phyloP scores from a whole-genome alignment of 2,329 filamentous ascomycete genomes.

The Nigrospora sphaerica region DNA sequence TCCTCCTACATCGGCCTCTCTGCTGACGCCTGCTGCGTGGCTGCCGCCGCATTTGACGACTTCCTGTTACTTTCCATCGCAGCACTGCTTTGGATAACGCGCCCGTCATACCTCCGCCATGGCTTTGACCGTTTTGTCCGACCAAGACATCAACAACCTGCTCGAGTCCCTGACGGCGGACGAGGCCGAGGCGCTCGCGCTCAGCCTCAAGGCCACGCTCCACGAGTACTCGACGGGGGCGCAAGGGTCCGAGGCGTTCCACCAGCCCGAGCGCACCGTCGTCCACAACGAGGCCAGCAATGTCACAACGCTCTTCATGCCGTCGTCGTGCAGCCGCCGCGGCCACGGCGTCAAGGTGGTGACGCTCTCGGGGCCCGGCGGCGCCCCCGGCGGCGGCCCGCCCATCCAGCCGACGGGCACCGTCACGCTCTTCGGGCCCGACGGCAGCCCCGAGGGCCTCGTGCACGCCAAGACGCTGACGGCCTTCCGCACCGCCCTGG shows the following conservation, averaged over 20 bases:
- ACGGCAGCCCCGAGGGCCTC: constrained; percentile 58
- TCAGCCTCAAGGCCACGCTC: constrained; percentile 41
- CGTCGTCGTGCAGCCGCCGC: constrained; percentile 42
- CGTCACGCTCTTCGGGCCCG: constrained; percentile 59
- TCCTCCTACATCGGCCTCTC: no score
- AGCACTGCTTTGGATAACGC: no score
- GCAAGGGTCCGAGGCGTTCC: constrained; percentile 34
- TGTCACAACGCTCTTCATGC: constrained; percentile 67
- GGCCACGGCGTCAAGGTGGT: constrained; percentile 69
- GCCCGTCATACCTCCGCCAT: constrained; percentile 24
- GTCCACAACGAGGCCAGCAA: constrained; percentile 40
- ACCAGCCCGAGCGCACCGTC: constrained; percentile 48
- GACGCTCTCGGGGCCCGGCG: constrained; percentile 44
- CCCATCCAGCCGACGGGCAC: constrained; percentile 52
- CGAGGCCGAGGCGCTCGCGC: constrained; percentile 46
- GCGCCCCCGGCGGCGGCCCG: constrained; percentile 19
- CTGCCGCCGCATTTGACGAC: no score
- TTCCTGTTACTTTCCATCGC: no score
- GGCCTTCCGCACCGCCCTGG: constrained; percentile 72
- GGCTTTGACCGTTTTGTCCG: constrained; percentile 51
- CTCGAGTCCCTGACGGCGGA: constrained; percentile 44
- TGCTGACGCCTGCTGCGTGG: background rate
- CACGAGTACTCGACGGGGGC: constrained; percentile 56
- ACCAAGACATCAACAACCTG: constrained; percentile 46
- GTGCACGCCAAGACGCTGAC: constrained; percentile 70